Conservation (phyloP, 2,329 filamentous ascomycete species). For the Dactylellina cionopaga region DNA sequence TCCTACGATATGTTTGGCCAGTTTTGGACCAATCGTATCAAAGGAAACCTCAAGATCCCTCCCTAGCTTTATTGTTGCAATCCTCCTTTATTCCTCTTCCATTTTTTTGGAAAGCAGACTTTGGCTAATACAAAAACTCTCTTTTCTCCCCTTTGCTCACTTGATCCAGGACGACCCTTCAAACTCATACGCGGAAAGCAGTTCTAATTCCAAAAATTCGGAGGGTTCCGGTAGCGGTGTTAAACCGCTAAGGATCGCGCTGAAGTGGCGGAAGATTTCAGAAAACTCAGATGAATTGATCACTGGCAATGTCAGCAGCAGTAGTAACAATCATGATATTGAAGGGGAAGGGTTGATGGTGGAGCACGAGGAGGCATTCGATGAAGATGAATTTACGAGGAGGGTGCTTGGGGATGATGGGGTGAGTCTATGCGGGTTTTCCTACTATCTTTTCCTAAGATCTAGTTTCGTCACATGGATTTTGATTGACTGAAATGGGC, state of each 20-base stretch:
- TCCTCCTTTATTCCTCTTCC: background rate
- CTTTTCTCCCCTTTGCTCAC: background rate
- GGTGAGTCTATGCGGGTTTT: slow-evolving; percentile 32
- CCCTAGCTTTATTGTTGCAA: no score
- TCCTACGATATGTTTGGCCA: background rate
- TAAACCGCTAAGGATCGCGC: slow-evolving; percentile 37
- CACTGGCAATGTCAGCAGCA: slow-evolving; percentile 12
- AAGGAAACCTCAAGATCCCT: no score
- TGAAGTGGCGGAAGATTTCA: slow-evolving; percentile 49
- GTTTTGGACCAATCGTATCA: no score
- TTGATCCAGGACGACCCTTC: slow-evolving; percentile 11
- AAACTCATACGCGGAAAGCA: slow-evolving; percentile 12
- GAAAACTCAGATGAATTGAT: slow-evolving; percentile 44
- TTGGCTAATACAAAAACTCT: slow-evolving; percentile 17
- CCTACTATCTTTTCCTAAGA: slow-evolving; percentile 9
- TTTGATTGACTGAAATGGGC: background rate
- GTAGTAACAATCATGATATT: slow-evolving; percentile 38
- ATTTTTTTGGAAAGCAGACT: background rate
- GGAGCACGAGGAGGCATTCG: slow-evolving; percentile 44
- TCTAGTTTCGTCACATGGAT: no score
- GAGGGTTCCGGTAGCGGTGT: slow-evolving; percentile 1
- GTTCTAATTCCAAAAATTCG: background rate
- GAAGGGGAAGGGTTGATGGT: slow-evolving; percentile 51
- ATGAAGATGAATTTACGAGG: slow-evolving; percentile 48
- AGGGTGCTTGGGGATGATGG: slow-evolving; percentile 45